Percentiles rank a stretch among this genome's conserved stretches.
phyloP scores from a whole-genome alignment of 305 asterid species.

The Petunia hybrid region DNA sequence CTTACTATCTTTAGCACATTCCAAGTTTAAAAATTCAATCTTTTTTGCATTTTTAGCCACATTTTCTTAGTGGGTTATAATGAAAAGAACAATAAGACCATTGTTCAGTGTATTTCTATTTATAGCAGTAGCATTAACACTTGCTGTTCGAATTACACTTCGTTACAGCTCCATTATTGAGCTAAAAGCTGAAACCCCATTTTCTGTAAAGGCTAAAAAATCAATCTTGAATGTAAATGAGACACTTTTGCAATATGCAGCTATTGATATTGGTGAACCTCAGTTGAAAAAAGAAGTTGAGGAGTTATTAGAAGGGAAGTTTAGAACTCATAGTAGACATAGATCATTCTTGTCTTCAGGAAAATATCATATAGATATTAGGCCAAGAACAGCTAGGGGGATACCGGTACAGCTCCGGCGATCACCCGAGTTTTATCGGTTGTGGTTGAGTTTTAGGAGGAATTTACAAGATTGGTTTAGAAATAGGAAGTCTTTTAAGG shows the following conservation, averaged over 20 bases:
- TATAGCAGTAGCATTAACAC: constrained; percentile 52
- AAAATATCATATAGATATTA: constrained; percentile 55
- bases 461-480: constrained; percentile 74
- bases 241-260: constrained; percentile 70
- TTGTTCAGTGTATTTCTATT: constrained; percentile 60
- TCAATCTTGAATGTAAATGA: constrained; percentile 53
- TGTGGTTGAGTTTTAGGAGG: constrained; percentile 75
- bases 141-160: constrained; percentile 57
- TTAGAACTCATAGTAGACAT: constrained; percentile 64
- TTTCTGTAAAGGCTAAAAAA: constrained; percentile 35
- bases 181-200: constrained; percentile 47
- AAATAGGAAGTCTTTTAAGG: constrained; percentile 58
- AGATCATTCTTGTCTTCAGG: constrained; percentile 81
- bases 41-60: constrained; percentile 23
- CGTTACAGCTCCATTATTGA: constrained; percentile 53
- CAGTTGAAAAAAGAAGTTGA: constrained; percentile 75
- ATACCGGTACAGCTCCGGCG: constrained; percentile 63
- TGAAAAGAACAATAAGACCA: constrained; percentile 74
- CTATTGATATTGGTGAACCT: constrained; percentile 65
- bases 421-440: constrained; percentile 73
- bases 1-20: constrained; percentile 44
- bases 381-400: constrained; percentile 62
- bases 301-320: constrained; percentile 72
- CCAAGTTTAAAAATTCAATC: background rate
- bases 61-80: constrained; percentile 40